Base-by-base conservation (phyloP, 2,329 filamentous ascomycete genomes). In the Cercospora citrullina region DNA sequence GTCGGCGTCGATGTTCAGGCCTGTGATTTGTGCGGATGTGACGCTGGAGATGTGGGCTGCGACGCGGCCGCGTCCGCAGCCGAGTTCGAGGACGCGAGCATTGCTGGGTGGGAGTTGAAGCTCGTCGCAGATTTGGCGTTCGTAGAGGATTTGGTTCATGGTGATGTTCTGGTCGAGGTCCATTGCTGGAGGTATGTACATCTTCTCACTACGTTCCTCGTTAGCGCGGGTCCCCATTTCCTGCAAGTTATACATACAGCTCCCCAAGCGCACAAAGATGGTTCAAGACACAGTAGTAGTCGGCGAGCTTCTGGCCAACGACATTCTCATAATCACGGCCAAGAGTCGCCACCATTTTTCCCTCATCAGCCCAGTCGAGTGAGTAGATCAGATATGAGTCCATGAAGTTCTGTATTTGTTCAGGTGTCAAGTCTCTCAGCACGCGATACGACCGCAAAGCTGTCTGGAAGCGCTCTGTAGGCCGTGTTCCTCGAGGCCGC, bases 231-330 rank as follows among this genome's bases (percentile, higher is more conserved):
- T 28, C n/a, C 9, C 53, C 5, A 12, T 33, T 1, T 16, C 8
- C 16, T 21, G 16, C n/a, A 8, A n/a, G 3, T 0, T 39, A n/a
- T 23, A 59, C 62, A 23, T 18, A 64, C 55, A 75, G 68, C 63
- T 75, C 74, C 9, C 74, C 72, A n/a, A 75, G 70, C 9, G 74
- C 73, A 67, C 75, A 76, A 4, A 76, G 65, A 48, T 76, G 75
- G 39, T 76, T 76, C 5, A 76, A 70, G 3, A 76, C 75, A 23
- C 69, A 63, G 62, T 76, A 76, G 69, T 76, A 76, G 48, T 75
- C 72, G 14, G 70, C 64, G 5, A 76, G 64, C 58, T 74, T 75
- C 60, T 71, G 64, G 26, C 75, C 75, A 30, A 76, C 74, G 62
- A 67, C 67, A 42, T 74, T 58, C 59, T 74, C 72, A 53, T 75